Conservation (phyloP, 176 grass and related monocot species). For the Tuctoria greenei region DNA sequence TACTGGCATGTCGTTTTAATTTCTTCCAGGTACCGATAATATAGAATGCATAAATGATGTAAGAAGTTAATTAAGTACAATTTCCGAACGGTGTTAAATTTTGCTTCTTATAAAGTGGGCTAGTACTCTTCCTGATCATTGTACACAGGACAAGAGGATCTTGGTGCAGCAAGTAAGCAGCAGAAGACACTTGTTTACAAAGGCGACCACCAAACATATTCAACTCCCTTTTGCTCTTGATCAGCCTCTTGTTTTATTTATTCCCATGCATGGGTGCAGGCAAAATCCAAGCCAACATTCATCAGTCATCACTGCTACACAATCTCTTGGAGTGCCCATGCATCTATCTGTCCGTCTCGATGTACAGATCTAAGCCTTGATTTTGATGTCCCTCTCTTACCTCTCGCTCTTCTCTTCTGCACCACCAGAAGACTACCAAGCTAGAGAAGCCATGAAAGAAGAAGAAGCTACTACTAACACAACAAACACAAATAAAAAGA, state of each 20-base stretch:
- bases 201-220: background rate
- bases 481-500: background rate
- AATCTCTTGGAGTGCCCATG: background rate
- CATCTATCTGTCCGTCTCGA: background rate
- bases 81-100: too few relatives aligned
- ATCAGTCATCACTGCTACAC: background rate
- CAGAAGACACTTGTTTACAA: slow-evolving; percentile 3
- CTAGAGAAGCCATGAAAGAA: slow-evolving; percentile 17
- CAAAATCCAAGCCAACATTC: slow-evolving; percentile 8
- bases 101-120: background rate
- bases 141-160: background rate
- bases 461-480: slow-evolving; percentile 1
- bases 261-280: slow-evolving; percentile 16
- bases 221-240: background rate
- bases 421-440: slow-evolving; percentile 4
- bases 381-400: slow-evolving; percentile 11
- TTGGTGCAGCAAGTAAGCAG: slow-evolving; percentile 28
- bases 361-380: slow-evolving; percentile 5
- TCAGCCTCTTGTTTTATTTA: background rate
- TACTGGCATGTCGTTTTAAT: background rate
- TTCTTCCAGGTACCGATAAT: background rate
- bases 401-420: slow-evolving; percentile 12
- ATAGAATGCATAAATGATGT: background rate
- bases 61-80: background rate
- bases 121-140: background rate